Evolutionary conservation across 805 yeast genomes (phyloP).

Genomic region (Brettanomyces bruxellensis): DNA sequence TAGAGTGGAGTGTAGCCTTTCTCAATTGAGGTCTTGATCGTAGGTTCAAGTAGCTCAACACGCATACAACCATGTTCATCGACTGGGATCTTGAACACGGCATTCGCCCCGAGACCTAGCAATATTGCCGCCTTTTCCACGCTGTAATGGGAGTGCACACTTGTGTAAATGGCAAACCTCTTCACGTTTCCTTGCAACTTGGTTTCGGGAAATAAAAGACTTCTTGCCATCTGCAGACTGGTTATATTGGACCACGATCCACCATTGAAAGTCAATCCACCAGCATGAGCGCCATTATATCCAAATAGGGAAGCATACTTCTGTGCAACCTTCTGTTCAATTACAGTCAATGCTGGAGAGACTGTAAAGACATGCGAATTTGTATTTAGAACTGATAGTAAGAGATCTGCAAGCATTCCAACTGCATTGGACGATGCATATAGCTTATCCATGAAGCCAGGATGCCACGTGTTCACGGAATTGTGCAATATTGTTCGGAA

Average conservation of each 20-base stretch:
- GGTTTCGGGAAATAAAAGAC: slow-evolving; percentile 59
- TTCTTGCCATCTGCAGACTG: slow-evolving; percentile 67
- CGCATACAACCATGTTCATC: slow-evolving; percentile 49
- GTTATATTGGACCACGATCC: slow-evolving; percentile 85
- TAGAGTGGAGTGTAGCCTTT: slow-evolving; percentile 68
- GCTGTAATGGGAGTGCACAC: slow-evolving; percentile 69
- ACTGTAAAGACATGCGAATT: slow-evolving; percentile 83
- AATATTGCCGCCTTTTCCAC: slow-evolving; percentile 76
- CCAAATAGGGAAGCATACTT: slow-evolving; percentile 65
- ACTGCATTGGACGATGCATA: slow-evolving; percentile 84
- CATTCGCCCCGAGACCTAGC: slow-evolving; percentile 56
- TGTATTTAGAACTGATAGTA: slow-evolving; percentile 64
- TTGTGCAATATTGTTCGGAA: slow-evolving; percentile 51
- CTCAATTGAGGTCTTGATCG: slow-evolving; percentile 31
- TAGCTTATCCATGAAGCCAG: slow-evolving; percentile 75
- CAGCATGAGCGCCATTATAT: slow-evolving; percentile 44
- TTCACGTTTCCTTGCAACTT: slow-evolving; percentile 48
- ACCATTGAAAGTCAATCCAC: slow-evolving; percentile 80
- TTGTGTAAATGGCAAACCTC: slow-evolving; percentile 62
- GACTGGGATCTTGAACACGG: slow-evolving; percentile 58
- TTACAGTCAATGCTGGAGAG: slow-evolving; percentile 67
- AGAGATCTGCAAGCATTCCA: slow-evolving; percentile 65
- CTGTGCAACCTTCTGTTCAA: slow-evolving; percentile 60
- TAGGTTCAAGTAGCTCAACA: slow-evolving; percentile 33
- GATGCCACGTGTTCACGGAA: slow-evolving; percentile 81